Percentiles rank a stretch among this genome's conserved stretches.
These are phyloP conservation scores for Botryotinia calthae DNA, from an alignment of 2,329 filamentous ascomycete species.

Conservation along the genomic window DNA sequence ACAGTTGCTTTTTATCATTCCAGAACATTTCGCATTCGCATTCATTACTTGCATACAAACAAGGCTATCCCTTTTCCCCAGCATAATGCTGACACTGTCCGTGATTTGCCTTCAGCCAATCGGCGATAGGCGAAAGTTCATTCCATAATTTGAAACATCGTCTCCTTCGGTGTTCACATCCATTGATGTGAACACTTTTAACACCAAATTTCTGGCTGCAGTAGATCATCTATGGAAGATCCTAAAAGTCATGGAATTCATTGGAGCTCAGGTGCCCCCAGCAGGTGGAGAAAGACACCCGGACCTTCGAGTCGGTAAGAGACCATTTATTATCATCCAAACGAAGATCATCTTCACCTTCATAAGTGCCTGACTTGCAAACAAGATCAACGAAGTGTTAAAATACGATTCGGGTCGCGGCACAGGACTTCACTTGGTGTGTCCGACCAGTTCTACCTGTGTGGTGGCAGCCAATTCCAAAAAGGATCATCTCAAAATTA, in stretches of 20 bases:
- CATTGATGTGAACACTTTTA: neutral
- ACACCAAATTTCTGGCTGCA: too few species aligned
- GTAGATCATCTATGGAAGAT: neutral
- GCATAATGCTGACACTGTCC: neutral
- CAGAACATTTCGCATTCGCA: neutral
- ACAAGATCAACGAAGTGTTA: neutral
- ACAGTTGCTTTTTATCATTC: neutral
- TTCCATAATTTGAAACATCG: neutral
- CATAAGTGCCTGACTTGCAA: neutral
- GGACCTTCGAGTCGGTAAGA: conserved; percentile 7
- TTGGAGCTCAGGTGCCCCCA: neutral
- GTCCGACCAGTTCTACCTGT: neutral
- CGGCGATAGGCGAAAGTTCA: neutral
- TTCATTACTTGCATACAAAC: conserved; percentile 4
- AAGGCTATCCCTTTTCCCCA: neutral
- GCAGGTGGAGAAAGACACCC: neutral
- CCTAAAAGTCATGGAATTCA: neutral
- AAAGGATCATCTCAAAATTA: neutral
- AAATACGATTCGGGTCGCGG: neutral
- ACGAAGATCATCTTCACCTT: neutral
- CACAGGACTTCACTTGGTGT: neutral
- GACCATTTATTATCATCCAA: neutral
- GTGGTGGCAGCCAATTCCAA: neutral
- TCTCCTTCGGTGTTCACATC: neutral
- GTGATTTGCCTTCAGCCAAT: neutral